These are phyloP conservation scores for Rhizopus microsporus DNA, from an alignment of 371 early-diverging fungal genomes.

Conservation along the genomic window DNA sequence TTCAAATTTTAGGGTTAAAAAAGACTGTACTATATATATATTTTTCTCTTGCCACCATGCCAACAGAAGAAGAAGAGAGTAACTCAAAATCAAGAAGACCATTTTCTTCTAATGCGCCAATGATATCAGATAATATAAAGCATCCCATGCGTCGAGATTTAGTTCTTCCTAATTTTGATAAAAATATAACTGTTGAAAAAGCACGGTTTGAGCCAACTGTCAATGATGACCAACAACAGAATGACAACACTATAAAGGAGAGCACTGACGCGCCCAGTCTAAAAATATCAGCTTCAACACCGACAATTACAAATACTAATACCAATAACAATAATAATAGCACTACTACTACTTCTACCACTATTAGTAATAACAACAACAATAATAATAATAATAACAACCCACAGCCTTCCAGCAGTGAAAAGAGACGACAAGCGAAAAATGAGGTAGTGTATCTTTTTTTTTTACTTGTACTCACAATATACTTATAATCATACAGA, in stretches of 20 bases:
- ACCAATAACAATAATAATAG: not conserved
- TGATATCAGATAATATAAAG: not conserved
- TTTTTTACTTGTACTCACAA: not conserved
- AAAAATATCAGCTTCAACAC: conserved; percentile 25
- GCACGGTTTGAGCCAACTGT: conserved; percentile 20
- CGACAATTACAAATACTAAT: conserved; percentile 13
- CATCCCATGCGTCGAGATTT: conserved; percentile 25
- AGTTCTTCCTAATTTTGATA: conserved; percentile 28
- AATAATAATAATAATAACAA: not conserved
- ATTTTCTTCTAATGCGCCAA: not conserved
- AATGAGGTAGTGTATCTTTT: conserved; percentile 18
- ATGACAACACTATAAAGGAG: not conserved
- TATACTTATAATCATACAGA: conserved; percentile 7
- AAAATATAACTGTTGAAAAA: conserved; percentile 43
- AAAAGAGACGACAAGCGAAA: conserved; percentile 14
- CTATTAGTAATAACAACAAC: not conserved
- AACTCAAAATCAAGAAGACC: conserved; percentile 4
- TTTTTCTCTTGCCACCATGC: conserved; percentile 5
- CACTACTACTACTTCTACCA: not conserved
- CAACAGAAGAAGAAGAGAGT: not conserved
- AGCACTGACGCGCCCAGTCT: conserved; percentile 3
- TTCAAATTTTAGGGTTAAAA: not conserved
- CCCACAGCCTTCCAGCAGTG: conserved; percentile 5
- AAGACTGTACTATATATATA: not conserved
- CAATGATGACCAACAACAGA: not conserved